These are phyloP conservation scores for Hyphopichia wangnamkhiaoensis DNA, from an alignment of 1,139 yeast species.

Conservation along the genomic window DNA sequence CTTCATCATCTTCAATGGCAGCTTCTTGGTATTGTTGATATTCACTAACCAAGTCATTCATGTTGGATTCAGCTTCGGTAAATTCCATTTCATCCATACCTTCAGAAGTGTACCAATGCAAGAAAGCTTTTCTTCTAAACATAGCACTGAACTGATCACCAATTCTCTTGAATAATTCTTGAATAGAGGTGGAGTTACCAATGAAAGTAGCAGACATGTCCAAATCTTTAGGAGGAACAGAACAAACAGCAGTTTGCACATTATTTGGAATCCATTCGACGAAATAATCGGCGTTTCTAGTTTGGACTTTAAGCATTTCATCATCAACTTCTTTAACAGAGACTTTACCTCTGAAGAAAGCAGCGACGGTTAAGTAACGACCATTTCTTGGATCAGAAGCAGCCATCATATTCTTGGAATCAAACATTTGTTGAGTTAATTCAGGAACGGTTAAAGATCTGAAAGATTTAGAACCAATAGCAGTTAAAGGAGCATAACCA, in stretches of 20 bases:
- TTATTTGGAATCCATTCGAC: constrained; percentile 98
- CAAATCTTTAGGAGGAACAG: constrained; percentile 82
- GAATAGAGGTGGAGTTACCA: constrained; percentile 91
- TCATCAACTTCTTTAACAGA: constrained; percentile 92
- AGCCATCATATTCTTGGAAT: constrained; percentile 92
- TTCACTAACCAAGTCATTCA: constrained; percentile 85
- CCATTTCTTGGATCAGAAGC: constrained; percentile 91
- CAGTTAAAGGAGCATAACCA: constrained; percentile 88
- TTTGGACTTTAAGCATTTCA: constrained; percentile 84
- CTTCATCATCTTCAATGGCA: constrained; percentile 70
- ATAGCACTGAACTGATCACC: constrained; percentile 88
- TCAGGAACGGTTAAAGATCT: constrained; percentile 86
- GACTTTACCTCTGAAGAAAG: constrained; percentile 91
- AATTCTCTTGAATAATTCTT: constrained; percentile 85
- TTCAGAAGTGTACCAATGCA: constrained; percentile 93
- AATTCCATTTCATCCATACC: constrained; percentile 97
- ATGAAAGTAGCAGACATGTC: constrained; percentile 91
- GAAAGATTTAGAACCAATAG: constrained; percentile 77
- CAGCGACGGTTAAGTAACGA: constrained; percentile 90
- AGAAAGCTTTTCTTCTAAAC: constrained; percentile 93
- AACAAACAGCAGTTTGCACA: constrained; percentile 91
- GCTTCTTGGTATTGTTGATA: constrained; percentile 93
- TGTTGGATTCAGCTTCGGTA: constrained; percentile 81
- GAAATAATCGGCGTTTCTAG: constrained; percentile 75
- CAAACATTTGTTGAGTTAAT: constrained; percentile 90